Base-by-base conservation (phyloP, 2,329 filamentous ascomycete genomes). In the Tolypocladium cylindrosporum region DNA sequence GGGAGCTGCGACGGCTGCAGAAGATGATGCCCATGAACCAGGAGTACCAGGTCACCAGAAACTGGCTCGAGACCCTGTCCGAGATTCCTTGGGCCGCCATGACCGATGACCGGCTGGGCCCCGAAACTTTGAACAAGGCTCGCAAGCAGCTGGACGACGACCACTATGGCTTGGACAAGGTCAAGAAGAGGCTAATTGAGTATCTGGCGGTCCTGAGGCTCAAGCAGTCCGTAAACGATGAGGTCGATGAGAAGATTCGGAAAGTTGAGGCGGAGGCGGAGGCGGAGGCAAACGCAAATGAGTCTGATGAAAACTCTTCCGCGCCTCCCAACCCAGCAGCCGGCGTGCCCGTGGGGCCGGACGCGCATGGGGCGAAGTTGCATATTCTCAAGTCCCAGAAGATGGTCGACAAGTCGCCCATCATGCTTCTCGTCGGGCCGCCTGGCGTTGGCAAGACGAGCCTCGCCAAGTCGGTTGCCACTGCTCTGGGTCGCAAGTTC, bases 1-100 rank as follows among this genome's bases (percentile, higher is more conserved):
- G 92, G 56, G 94, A 99, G 71, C 72, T 99, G 53, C 90, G 90
- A 67, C 82, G 94, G 27, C 75, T 99, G 61, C 89, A 89, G 67
- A 96, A 96, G 77, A 97, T 97, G 90, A 92, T 91, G 67, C 92
- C 94, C 0, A 90, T 90, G 55, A 94, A 97, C 69, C 93, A 95
- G 42, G 94, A 99, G 68, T 97, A 97, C 68, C 90, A 94, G 61
- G 93, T 99, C 14, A 91, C 89, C 63, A 81, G 93, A 62, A 96
- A 91, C 55, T 99, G 97, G 74, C 80, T 99, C 14, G 94, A 99
- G 74, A 97, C 91, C 14, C 76, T 99, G 58, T 83, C 91, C 0
- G 94, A 99, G 69, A 94, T 99, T 55, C 94, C 94, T 0, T 99
- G 94, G 94, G 84, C 87, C 2, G 85, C 86, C 62, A 79, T 84